These are phyloP conservation scores for Bipolaris sorokiniana DNA, from an alignment of 2,329 filamentous ascomycete genomes.

Conservation along the genomic window DNA sequence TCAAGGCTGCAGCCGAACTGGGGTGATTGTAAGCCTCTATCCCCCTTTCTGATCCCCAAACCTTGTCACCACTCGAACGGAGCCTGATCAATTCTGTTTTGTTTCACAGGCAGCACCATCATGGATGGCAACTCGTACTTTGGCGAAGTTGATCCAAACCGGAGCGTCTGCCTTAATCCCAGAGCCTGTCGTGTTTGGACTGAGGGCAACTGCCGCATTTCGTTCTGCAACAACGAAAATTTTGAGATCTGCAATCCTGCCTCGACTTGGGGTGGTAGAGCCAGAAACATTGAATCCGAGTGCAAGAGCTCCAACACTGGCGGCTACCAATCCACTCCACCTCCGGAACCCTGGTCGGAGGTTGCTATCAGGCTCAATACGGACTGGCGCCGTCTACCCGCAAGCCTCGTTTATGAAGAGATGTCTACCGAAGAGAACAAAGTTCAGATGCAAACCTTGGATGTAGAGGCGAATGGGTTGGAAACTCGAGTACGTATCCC, in stretches of 20 bases:
- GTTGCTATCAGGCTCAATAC: constrained; percentile 2
- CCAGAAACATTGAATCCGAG: not conserved
- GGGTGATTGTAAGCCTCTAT: not conserved
- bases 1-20: not conserved
- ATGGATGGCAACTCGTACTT: not conserved
- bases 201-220: not conserved
- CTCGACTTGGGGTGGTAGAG: not conserved
- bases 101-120: not conserved
- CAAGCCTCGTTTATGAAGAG: not conserved
- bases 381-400: not conserved
- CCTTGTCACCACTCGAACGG: not conserved
- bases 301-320: not conserved
- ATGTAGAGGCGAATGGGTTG: not conserved
- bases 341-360: not conserved
- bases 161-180: not conserved
- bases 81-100: not conserved
- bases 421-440: not conserved
- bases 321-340: not conserved
- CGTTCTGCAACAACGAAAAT: constrained; percentile 2
- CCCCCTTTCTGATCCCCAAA: not conserved
- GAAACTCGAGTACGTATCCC: not conserved
- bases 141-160: not conserved
- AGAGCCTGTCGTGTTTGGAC: not conserved
- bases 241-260: not conserved
- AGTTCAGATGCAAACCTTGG: too few species aligned